Evolutionary conservation across 345 rosid genomes (phyloP).

Genomic region (Pistacia atlantica): DNA sequence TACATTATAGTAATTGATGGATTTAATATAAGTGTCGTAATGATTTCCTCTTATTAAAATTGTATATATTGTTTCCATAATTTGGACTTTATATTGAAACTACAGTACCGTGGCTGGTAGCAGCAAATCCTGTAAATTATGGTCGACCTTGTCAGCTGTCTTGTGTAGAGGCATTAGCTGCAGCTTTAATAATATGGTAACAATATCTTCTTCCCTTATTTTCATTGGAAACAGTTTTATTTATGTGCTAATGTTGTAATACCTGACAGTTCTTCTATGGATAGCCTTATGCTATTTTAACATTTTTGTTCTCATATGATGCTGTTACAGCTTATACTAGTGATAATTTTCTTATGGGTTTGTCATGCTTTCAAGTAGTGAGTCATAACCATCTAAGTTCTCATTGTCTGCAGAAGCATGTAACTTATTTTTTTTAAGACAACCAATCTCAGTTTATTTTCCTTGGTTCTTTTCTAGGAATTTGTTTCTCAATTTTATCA

Average conservation of each 20-base stretch:
- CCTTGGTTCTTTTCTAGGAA: not conserved
- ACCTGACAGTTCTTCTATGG: slow-evolving; percentile 1
- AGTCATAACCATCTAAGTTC: not conserved
- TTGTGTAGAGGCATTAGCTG: slow-evolving; percentile 95
- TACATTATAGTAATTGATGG: not conserved
- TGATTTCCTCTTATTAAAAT: not conserved
- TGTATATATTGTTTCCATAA: not conserved
- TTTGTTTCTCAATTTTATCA: not conserved
- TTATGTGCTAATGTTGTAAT: not conserved
- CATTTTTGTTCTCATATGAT: not conserved
- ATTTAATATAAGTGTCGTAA: not conserved
- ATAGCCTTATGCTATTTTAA: not conserved
- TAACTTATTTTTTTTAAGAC: not conserved
- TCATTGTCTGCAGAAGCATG: not conserved
- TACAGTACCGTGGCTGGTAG: slow-evolving; percentile 99
- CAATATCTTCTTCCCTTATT: not conserved
- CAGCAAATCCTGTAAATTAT: slow-evolving; percentile 97
- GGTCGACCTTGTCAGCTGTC: slow-evolving; percentile 94
- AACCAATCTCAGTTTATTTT: not conserved
- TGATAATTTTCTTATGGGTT: not conserved
- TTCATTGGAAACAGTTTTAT: not conserved
- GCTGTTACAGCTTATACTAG: not conserved
- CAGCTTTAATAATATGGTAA: slow-evolving; percentile 89
- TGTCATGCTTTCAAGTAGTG: not conserved
- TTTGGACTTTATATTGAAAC: slow-evolving; percentile 19